Evolutionary conservation across 2,329 filamentous ascomycete genomes (phyloP).

Genomic region (Colletotrichum salicis): DNA sequence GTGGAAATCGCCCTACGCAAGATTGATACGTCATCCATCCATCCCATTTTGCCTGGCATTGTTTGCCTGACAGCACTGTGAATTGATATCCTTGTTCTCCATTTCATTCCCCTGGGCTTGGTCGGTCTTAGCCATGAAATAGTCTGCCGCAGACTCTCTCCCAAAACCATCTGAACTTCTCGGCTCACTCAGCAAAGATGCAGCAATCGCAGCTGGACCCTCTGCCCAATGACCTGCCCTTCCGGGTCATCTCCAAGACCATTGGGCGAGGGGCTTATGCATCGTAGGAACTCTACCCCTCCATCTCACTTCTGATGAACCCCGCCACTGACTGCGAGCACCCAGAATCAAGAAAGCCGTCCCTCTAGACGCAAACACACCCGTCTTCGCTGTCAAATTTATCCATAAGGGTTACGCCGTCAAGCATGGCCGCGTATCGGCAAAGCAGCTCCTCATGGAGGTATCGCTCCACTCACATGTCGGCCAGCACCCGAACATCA

Average conservation of each 20-base stretch:
- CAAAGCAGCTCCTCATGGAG: constrained; percentile 92
- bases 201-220: constrained; percentile 89
- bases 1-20: neutral
- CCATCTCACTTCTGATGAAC: constrained; percentile 3
- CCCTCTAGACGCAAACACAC: constrained; percentile 73
- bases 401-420: constrained; percentile 97
- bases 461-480: constrained; percentile 90
- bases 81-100: constrained; percentile 23
- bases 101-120: constrained; percentile 24
- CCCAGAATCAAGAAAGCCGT: constrained; percentile 90
- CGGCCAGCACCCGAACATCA: constrained; percentile 90
- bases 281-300: constrained; percentile 68
- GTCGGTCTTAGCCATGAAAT: constrained; percentile 19
- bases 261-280: constrained; percentile 97
- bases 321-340: constrained; percentile 22
- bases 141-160: constrained; percentile 13
- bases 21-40: constrained; percentile 19
- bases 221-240: constrained; percentile 85
- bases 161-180: constrained; percentile 16
- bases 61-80: constrained; percentile 22
- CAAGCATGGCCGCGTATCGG: constrained; percentile 85
- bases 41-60: constrained; percentile 1
- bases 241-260: constrained; percentile 94
- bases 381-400: constrained; percentile 96
- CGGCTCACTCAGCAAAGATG: constrained; percentile 48